Evolutionary conservation across 73 alveolate species (phyloP), one percentile per base, ranked within the genome.

Genomic region (Durusdinium trenchii): DNA sequence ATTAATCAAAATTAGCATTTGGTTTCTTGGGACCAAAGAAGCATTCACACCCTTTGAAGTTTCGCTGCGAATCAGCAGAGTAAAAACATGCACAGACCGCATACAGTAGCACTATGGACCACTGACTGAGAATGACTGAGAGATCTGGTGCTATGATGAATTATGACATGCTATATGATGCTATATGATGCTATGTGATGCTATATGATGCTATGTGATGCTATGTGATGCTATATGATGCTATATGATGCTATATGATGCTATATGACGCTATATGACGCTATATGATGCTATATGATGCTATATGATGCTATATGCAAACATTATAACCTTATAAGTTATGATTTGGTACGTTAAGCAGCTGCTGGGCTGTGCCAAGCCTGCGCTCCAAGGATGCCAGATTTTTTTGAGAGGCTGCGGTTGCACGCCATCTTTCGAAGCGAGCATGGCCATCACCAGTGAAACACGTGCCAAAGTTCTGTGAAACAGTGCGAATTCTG

Each of bases 361-460:
- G 51, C 79, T 64, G 51, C 51, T 71, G 51, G 51, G 51, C 51
- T 36, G 1, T 42, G 32, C 78, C 38, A 7, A 64, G 38, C 38
- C 78, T 64, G 42, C 42, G 38, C n/a, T n/a, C n/a, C n/a, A n/a
- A n/a, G n/a, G n/a, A n/a, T n/a, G 64, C 20, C 64, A 67, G 45
- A 28, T 50, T 50, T 91, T 71, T 28, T 32, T 23, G 43, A 45
- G 16, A 48, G 61, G 75, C 40, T 30, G 83, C 54, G 81, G 48
- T 52, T 28, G 98, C 98, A 91, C 85, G 98, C 98, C 98, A 50
- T 91, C 98, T 69, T 91, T 91, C 98, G 85, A 64, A 48, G 98
- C 98, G 81, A 26, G 89, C 98, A 2, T 85, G 52, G 38, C 46
- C 60, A 89, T 38, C 54, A 76, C 89, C 84, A 43, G 98, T 91